Percentiles rank a stretch among this genome's conserved stretches.
Conservation (phyloP, 2,329 filamentous ascomycete species). For the Neopestalotiopsis clavispora region DNA sequence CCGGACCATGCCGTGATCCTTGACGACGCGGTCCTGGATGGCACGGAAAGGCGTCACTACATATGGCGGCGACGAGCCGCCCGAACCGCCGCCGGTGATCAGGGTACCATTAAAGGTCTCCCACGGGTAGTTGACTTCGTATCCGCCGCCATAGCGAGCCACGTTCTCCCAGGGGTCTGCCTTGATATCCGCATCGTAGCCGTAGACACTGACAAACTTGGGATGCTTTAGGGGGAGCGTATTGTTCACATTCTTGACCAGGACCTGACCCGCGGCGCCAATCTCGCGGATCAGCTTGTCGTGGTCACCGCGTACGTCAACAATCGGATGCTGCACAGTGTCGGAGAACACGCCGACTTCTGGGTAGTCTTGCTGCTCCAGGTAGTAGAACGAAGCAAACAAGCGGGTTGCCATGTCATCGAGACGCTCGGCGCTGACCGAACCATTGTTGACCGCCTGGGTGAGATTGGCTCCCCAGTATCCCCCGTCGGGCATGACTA, state of each 20-base stretch:
- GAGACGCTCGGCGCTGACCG: constrained; percentile 75
- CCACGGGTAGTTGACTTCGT: constrained; percentile 21
- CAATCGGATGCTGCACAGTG: constrained; percentile 62
- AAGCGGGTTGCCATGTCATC: constrained; percentile 88
- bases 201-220: constrained; percentile 21
- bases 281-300: constrained; percentile 73
- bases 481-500: constrained; percentile 17
- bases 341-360: constrained; percentile 43
- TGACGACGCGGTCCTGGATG: constrained; percentile 34
- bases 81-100: constrained; percentile 85
- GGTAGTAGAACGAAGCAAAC: constrained; percentile 77
- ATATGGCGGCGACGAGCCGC: constrained; percentile 81
- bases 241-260: constrained; percentile 73
- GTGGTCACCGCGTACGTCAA: constrained; percentile 78
- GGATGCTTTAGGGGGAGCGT: constrained; percentile 27
- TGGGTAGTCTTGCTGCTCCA: constrained; percentile 48
- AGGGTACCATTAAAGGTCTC: constrained; percentile 68
- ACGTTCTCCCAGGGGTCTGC: constrained; percentile 43
- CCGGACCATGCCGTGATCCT: constrained; percentile 21
- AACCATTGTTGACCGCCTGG: constrained; percentile 77
- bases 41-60: constrained; percentile 74
- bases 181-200: constrained; percentile 44
- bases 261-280: constrained; percentile 77
- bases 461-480: constrained; percentile 60
- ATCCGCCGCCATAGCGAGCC: constrained; percentile 19